Evolutionary conservation across 2,329 filamentous ascomycete genomes (phyloP).

Genomic region (Aspergillus puulaauensis): DNA sequence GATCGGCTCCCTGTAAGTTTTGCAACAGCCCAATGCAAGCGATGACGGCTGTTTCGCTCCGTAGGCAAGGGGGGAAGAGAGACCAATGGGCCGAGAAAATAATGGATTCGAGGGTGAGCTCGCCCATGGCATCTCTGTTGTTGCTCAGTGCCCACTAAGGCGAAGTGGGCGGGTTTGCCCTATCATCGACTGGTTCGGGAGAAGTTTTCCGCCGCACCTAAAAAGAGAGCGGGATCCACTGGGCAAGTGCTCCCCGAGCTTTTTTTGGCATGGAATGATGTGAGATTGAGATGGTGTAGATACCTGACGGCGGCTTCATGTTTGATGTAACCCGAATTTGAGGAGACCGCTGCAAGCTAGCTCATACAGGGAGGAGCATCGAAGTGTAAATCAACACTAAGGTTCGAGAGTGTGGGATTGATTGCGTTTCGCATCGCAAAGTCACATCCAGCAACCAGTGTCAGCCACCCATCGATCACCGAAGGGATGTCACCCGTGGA

Average conservation of each 20-base stretch:
- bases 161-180: neutral
- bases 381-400: neutral
- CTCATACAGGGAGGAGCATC: neutral
- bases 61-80: neutral
- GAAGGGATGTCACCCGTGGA: conserved; percentile 3
- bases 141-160: neutral
- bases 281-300: neutral
- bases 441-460: neutral
- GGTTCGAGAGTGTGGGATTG: neutral
- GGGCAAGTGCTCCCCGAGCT: neutral
- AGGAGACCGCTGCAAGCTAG: too few relatives aligned
- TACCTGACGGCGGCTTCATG: neutral
- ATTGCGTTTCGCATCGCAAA: neutral
- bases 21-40: conserved; percentile 2
- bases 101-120: neutral
- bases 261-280: neutral
- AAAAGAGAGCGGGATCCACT: neutral
- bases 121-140: neutral
- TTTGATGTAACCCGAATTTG: too few relatives aligned
- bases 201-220: neutral
- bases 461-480: neutral
- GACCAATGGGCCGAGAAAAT: neutral
- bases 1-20: neutral
- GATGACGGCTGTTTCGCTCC: neutral
- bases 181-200: neutral